Evolutionary conservation across 2,329 filamentous ascomycete species (phyloP), one percentile per base, ranked within the genome.

Genomic region (Sclerotiophoma versabilis): DNA sequence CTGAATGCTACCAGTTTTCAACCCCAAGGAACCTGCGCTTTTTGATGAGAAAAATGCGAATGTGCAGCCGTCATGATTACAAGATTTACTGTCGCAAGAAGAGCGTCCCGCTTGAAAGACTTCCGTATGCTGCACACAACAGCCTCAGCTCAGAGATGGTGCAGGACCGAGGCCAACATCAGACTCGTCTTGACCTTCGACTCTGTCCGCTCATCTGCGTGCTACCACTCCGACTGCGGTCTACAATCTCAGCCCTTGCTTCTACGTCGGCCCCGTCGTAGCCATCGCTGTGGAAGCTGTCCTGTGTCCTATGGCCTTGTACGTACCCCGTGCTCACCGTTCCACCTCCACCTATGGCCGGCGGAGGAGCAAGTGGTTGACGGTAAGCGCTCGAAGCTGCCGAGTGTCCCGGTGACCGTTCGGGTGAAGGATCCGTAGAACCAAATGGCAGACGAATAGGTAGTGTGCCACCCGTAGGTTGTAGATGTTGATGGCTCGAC

Each of bases 251-350:
- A 7, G 72, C 74, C 10, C 66, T 63, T 3, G 72, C 66, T 44
- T 75, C 74, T 1, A 75, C 64, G n/a, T 57, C 65, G 12, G 68
- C 63, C 4, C 64, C 62, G 30, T 71, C 65, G 37, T 68, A 68
- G 5, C 58, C 60, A 17, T 74, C 68, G 6, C 63, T 69, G 22
- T 72, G 72, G 20, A 77, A 71, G 43, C 72, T 74, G 44, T 76
- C 74, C 20, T 71, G 65, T 0, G 72, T 74, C 43, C 73, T 58
- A 49, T 74, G 75, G 17, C 75, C 72, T 42, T 74, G 70, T 12
- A 77, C 75, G 32, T 70, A 74, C 5, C 75, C 75, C 4, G 73
- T 76, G 49, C 70, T 76, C 32, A 75, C 45, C 10, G 69, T 74
- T 10, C 72, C 54, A 2, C 46, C 37, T 9, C 22, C 42, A 9